A percentile compares a stretch with the other conserved stretches of the same genome.
Evolutionary conservation across 208 protist genomes (phyloP).

Genomic region (Acanthamoeba healyi): DNA sequence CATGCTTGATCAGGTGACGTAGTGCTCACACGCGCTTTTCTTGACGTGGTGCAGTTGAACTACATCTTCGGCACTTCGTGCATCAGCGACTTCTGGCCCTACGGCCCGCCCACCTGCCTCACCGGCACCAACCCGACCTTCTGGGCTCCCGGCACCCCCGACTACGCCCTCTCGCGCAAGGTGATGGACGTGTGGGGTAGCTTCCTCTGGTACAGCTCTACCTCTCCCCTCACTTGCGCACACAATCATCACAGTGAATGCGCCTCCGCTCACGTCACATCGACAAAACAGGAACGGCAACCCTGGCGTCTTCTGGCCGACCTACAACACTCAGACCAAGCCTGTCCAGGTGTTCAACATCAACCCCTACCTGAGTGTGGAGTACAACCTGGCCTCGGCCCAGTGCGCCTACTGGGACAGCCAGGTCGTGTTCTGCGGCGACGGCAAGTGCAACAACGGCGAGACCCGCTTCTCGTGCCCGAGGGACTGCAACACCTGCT

Average conservation of each 20-base stretch:
- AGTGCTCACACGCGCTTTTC: neutral
- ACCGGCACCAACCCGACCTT: neutral
- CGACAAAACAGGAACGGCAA: constrained; percentile 27
- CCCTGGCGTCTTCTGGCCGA: constrained; percentile 14
- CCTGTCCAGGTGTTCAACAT: neutral
- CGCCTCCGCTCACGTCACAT: neutral
- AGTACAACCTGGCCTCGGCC: constrained; percentile 13
- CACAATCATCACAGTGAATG: neutral
- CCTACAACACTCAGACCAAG: neutral
- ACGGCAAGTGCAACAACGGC: neutral
- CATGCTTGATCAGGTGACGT: neutral
- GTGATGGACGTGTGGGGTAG: constrained; percentile 7
- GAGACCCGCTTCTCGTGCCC: neutral
- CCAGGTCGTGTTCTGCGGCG: constrained; percentile 10
- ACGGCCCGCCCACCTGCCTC: constrained; percentile 23
- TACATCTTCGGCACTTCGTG: constrained; percentile 42
- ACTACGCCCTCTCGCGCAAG: neutral
- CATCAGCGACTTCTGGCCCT: constrained; percentile 64
- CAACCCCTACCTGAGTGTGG: neutral
- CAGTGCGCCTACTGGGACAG: constrained; percentile 47
- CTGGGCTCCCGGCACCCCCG: neutral
- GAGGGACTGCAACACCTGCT: constrained; percentile 6
- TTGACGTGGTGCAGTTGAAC: constrained; percentile 3
- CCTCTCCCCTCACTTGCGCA: neutral
- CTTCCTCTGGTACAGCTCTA: constrained; percentile 29